Percentiles rank a stretch among this genome's conserved stretches.
phyloP scores from a whole-genome alignment of 768 basidiomycete genomes.

The Candolleomyces aberdarensis region DNA sequence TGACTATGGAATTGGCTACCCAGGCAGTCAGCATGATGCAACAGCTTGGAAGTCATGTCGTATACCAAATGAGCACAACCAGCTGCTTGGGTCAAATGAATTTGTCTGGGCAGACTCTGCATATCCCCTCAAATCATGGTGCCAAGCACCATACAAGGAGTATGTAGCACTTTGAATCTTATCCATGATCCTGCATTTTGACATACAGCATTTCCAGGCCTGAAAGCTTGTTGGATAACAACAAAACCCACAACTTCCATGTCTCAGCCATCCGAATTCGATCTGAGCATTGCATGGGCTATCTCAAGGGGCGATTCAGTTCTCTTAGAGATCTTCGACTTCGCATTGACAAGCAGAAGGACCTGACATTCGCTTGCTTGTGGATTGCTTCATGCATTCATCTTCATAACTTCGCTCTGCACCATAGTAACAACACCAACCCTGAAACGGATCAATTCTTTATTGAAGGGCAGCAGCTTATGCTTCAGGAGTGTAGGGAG shows the following conservation, averaged over 20 bases:
- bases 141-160: conserved; percentile 16
- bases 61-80: conserved; percentile 16
- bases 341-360: conserved; percentile 11
- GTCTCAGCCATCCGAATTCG: conserved; percentile 23
- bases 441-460: not conserved
- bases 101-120: conserved; percentile 38
- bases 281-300: conserved; percentile 30
- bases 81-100: conserved; percentile 22
- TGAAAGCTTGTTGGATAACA: conserved; percentile 16
- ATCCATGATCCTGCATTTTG: not conserved
- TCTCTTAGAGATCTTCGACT: conserved; percentile 23
- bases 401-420: not conserved
- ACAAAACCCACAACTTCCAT: conserved; percentile 20
- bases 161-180: not conserved
- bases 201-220: conserved; percentile 11
- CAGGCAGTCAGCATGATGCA: conserved; percentile 35
- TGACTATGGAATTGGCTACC: conserved; percentile 30
- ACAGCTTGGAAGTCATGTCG: conserved; percentile 26
- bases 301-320: conserved; percentile 24
- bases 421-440: not conserved
- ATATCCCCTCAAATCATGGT: conserved; percentile 23
- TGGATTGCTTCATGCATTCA: not conserved
- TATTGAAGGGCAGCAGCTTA: not conserved
- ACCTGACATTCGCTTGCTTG: not conserved
- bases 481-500: not conserved